Conservation (phyloP, 1,139 yeast species). For the Pneumocystis murina region DNA sequence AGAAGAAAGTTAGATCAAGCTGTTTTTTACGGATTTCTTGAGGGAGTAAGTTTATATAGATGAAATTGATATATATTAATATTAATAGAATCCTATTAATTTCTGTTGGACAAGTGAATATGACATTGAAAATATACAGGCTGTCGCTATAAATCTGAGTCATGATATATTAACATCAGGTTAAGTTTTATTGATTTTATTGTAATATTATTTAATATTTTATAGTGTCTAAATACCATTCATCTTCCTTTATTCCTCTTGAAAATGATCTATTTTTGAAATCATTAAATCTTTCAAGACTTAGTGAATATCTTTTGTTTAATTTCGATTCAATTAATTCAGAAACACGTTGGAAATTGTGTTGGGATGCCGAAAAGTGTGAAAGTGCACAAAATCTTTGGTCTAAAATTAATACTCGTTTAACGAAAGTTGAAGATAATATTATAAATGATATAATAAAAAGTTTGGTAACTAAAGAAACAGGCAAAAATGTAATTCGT, state of each 20-base stretch:
- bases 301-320: constrained; percentile 33
- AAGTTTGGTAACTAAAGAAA: constrained; percentile 2
- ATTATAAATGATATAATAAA: constrained; percentile 9
- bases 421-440: constrained; percentile 3
- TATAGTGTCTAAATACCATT: background rate
- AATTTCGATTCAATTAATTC: constrained; percentile 33
- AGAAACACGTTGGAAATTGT: constrained; percentile 26
- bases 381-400: constrained; percentile 41
- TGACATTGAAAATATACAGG: background rate
- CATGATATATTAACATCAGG: background rate
- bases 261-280: constrained; percentile 33
- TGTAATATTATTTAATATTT: background rate
- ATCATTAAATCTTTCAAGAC: constrained; percentile 27
- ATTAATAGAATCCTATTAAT: constrained; percentile 34
- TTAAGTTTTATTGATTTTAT: background rate
- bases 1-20: constrained; percentile 50
- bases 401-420: constrained; percentile 23
- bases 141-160: constrained; percentile 7
- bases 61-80: background rate
- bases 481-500: constrained; percentile 8
- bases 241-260: constrained; percentile 13
- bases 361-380: constrained; percentile 42
- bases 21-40: constrained; percentile 37
- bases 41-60: constrained; percentile 2
- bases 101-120: constrained; percentile 24